These are phyloP conservation scores for Syzygium malaccense DNA, from an alignment of 441 rosid species.

Conservation along the genomic window DNA sequence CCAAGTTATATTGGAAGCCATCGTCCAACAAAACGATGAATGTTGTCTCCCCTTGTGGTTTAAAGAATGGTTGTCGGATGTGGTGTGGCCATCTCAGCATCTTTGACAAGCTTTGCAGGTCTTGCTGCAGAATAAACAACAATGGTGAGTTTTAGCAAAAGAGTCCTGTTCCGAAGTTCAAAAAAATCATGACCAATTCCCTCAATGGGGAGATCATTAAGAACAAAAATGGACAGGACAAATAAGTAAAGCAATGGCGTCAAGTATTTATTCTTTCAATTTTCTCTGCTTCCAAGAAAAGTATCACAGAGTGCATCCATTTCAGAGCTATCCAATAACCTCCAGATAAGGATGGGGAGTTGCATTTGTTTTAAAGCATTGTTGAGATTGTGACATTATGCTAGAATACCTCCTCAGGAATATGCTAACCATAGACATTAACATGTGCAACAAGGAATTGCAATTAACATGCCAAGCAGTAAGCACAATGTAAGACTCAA, in stretches of 20 bases:
- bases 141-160: background rate
- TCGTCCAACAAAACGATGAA: slow-evolving; percentile 54
- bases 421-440: background rate
- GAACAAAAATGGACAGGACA: background rate
- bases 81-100: slow-evolving; percentile 50
- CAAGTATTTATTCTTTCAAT: background rate
- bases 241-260: background rate
- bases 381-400: background rate
- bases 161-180: background rate
- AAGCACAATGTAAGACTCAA: background rate
- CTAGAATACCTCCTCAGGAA: background rate
- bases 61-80: slow-evolving; percentile 43
- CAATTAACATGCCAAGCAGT: background rate
- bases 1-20: slow-evolving; percentile 41
- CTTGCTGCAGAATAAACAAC: slow-evolving; percentile 37
- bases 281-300: background rate
- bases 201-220: background rate
- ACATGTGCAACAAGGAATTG: background rate
- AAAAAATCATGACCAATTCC: background rate
- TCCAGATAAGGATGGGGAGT: background rate
- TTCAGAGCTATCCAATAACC: background rate
- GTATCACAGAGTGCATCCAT: background rate
- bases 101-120: slow-evolving; percentile 47
- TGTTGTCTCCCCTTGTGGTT: slow-evolving; percentile 56
- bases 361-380: background rate